A percentile compares a stretch with the other conserved stretches of the same genome.
Evolutionary conservation across 805 yeast genomes (phyloP).

Genomic region (Wickerhamomyces sydowiorum): DNA sequence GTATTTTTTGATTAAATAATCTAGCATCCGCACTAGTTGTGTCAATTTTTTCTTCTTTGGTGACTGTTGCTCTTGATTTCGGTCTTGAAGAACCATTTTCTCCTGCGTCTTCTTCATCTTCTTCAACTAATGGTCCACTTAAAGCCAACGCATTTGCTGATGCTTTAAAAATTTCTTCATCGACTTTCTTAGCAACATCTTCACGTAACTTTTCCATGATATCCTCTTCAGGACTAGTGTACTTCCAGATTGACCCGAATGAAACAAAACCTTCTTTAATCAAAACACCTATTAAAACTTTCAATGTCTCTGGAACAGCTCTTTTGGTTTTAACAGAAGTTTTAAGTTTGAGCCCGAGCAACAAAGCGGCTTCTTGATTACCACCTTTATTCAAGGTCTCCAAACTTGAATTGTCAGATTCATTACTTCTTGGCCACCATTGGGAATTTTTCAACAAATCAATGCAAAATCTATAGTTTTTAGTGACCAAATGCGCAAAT

Average conservation of each 20-base stretch:
- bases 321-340: constrained; percentile 23
- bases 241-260: constrained; percentile 54
- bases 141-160: constrained; percentile 76
- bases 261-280: constrained; percentile 63
- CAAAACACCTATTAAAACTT: constrained; percentile 44
- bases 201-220: constrained; percentile 39
- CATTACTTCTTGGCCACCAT: constrained; percentile 56
- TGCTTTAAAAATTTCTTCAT: constrained; percentile 53
- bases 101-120: constrained; percentile 48
- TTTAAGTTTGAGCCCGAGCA: constrained; percentile 43
- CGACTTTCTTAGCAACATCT: constrained; percentile 39
- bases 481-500: constrained; percentile 37
- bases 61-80: constrained; percentile 2
- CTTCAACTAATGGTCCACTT: constrained; percentile 77
- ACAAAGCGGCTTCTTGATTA: constrained; percentile 44
- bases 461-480: constrained; percentile 41
- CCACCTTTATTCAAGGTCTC: constrained; percentile 43
- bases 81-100: too few species aligned
- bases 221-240: constrained; percentile 46
- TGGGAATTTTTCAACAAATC: constrained; percentile 44
- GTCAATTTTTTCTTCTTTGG: constrained; percentile 2
- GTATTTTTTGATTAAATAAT: constrained; percentile 31
- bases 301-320: constrained; percentile 36
- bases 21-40: constrained; percentile 7
- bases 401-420: constrained; percentile 28